Evolutionary conservation across 2,329 filamentous ascomycete genomes (phyloP), one percentile per base, ranked within the genome.

Genomic region (Fusarium nurragi): DNA sequence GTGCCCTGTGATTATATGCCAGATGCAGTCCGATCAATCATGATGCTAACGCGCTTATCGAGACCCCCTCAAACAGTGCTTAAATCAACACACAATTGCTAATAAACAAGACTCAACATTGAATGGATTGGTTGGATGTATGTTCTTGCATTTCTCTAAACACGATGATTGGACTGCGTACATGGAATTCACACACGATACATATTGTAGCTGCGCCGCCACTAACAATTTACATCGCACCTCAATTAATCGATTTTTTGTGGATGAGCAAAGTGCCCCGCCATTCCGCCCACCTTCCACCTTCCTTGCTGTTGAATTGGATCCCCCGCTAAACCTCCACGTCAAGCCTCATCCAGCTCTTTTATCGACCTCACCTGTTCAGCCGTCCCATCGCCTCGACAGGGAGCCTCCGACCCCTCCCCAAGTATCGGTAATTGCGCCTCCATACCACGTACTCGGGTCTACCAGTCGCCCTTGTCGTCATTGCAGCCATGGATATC

Each of bases 401-500:
- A 16, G n/a, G 22, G 18, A 51, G 26, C 44, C 26, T 18, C 22
- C 22, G 30, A 10, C 14, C 40, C 18, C 26, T 30, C n/a, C 9
- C 28, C 26, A 30, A 40, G 32, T 18, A 51, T 45, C 46, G 23
- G 36, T 13, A 38, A 37, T 22, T 22, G 6, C 12, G 40, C 22
- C 28, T 54, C 23, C 32, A 13, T 22, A 54, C 50, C 51, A 23
- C 41, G 23, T 8, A 44, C 13, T 36, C 12, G 22, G 36, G 25
- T 44, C 21, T 16, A 9, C 18, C 14, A 34, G 14, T 38, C 46
- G n/a, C 37, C 54, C 28, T 37, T 12, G 26, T 46, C 48, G 39
- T 22, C 10, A 32, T 9, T 39, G 40, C 23, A 53, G 37, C 56
- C 62, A 97, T 98, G 94, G 92, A 97, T 67, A 92, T 98, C 78